Evolutionary conservation across 352 stramenopile species (phyloP).

Genomic region (Phytophthora pini): DNA sequence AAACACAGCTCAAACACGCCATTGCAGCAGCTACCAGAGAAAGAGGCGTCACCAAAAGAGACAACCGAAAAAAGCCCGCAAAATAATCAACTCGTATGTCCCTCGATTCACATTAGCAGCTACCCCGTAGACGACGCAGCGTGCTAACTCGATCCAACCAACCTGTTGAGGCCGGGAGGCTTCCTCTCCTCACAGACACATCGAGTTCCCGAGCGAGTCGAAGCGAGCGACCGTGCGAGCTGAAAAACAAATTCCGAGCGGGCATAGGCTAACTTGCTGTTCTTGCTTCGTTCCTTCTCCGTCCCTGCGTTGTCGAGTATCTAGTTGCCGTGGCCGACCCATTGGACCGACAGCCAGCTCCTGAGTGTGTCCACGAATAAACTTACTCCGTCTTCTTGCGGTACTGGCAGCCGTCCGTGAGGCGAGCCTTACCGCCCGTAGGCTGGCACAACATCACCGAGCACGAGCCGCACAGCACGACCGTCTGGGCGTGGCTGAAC

Average conservation of each 20-base stretch:
- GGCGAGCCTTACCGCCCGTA: slow-evolving; percentile 97
- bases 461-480: slow-evolving; percentile 97
- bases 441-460: slow-evolving; percentile 99
- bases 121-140: slow-evolving; percentile 33
- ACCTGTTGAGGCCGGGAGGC: slow-evolving; percentile 17
- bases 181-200: slow-evolving; percentile 41
- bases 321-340: slow-evolving; percentile 24
- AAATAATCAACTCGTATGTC: slow-evolving; percentile 78
- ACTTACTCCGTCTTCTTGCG: slow-evolving; percentile 99
- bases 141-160: slow-evolving; percentile 35
- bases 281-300: slow-evolving; percentile 39
- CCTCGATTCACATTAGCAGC: slow-evolving; percentile 62
- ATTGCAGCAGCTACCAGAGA: neutral
- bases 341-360: slow-evolving; percentile 10
- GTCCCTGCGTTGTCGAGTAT: slow-evolving; percentile 40
- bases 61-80: slow-evolving; percentile 48
- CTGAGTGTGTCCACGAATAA: slow-evolving; percentile 33
- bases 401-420: slow-evolving; percentile 99
- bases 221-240: slow-evolving; percentile 32
- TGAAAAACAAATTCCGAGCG: slow-evolving; percentile 33
- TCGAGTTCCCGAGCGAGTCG: slow-evolving; percentile 30
- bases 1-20: neutral
- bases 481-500: slow-evolving; percentile 99
- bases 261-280: slow-evolving; percentile 35
- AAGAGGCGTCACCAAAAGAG: slow-evolving; percentile 1